Base-by-base conservation (phyloP, 2,329 filamentous ascomycete species). In the Byssochlamys sp. region DNA sequence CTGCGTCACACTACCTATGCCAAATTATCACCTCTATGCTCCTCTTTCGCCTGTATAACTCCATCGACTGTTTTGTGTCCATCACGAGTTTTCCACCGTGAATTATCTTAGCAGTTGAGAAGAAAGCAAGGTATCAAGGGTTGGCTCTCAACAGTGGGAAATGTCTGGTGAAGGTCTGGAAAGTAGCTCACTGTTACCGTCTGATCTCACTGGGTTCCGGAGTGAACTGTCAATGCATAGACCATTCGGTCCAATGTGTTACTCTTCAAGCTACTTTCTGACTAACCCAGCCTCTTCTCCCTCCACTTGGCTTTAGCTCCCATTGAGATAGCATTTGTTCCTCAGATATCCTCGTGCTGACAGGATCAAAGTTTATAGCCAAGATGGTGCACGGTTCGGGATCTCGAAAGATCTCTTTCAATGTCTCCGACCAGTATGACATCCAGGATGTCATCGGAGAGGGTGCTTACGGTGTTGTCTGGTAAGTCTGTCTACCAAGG, bases 371-470 rank as follows among this genome's bases (percentile, higher is more conserved):
- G 39, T n/a, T 9, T 19, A 52, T 35, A 55, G 53, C 3, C 60
- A 61, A 54, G 19, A 77, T 78, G 76, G 74, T 73, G 60, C 73
- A 78, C 75, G 60, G 72, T 75, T 67, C 84, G 71, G 81, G 82
- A 64, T 86, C 84, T 61, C 78, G 94, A 73, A 99, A 97, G 84
- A 99, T 99, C 74, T 97, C 91, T 57, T 99, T 99, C 86, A 99
- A 99, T 72, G 94, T 99, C 62, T 96, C 91, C 70, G 94, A 99
- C 76, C 94, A 99, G 76, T 99, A 99, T 73, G 94, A 99, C 71
- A 99, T 99, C 65, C 92, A 97, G 75, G 94, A 99, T 86, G 94
- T 99, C 53, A 95, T 99, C 60, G 94, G 94, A 66, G 94, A 99
- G 77, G 94, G 94, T 71, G 94, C 94, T 63, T 99, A 99, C 71